Percentiles rank a stretch among this genome's conserved stretches.
phyloP scores from a whole-genome alignment of 345 rosid genomes.

The Pistacia vera region DNA sequence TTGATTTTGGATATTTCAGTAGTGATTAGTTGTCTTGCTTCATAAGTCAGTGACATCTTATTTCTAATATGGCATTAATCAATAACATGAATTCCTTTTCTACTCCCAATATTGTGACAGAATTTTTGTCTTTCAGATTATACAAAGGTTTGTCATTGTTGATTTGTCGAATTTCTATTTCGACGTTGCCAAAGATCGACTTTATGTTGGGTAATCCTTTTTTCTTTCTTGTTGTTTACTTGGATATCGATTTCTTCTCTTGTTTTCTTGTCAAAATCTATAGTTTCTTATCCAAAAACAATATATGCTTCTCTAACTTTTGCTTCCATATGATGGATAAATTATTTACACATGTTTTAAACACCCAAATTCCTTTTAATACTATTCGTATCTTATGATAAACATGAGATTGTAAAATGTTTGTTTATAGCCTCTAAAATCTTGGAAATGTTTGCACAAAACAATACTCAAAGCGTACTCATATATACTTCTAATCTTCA shows the following conservation, averaged over 20 bases:
- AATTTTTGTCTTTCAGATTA: conserved; percentile 53
- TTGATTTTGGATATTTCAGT: neutral
- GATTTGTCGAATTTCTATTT: conserved; percentile 95
- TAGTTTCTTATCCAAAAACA: too few relatives aligned
- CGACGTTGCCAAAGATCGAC: conserved; percentile 94
- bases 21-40: neutral
- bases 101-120: neutral
- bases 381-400: neutral
- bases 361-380: neutral
- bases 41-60: neutral
- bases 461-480: neutral
- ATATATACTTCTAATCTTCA: neutral
- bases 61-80: neutral
- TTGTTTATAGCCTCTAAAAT: neutral
- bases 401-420: neutral
- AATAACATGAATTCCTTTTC: conserved; percentile 5
- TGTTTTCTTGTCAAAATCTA: neutral
- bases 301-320: neutral
- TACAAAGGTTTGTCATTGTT: conserved; percentile 83
- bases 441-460: neutral
- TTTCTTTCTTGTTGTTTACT: conserved; percentile 15
- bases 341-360: neutral
- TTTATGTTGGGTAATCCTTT: conserved; percentile 82
- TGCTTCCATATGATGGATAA: neutral
- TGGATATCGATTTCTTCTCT: neutral